Base-by-base conservation (phyloP, 2,329 filamentous ascomycete genomes). In the Hypoxylon sp. region DNA sequence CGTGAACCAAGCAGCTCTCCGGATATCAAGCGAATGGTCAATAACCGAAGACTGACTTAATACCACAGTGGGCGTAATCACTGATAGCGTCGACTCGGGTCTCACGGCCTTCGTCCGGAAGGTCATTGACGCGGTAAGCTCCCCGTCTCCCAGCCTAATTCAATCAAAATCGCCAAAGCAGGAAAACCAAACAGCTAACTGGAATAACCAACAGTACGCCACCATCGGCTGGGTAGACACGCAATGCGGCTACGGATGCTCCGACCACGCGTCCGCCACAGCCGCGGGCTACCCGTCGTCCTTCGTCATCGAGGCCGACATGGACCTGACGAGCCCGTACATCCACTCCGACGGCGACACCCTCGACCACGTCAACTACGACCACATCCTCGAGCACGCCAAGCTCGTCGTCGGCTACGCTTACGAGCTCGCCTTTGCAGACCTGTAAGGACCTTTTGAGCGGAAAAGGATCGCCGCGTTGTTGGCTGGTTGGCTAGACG, bases 271-370 rank as follows among this genome's bases (percentile, higher is more conserved):
- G 6, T 90, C 87, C 0, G 89, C 89, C 14, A 87, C 84, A 69
- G 87, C 88, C 72, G 86, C 86, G 14, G 89, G 88, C 16, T 91
- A 89, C 75, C 87, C 88, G 0, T 86, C 87, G 0, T 85, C 87
- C 1, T 89, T 90, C 72, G 86, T 89, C 20, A 88, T 89, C 55
- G 88, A 90, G 78, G 83, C 85, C 22, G 79, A 83, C 16, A 87
- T 90, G 70, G 83, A 85, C 58, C 78, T 86, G 74, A 84, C 80
- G 58, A 89, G 91, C 78, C 87, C 88, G 72, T 87, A 89, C 76
- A 93, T 94, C 68, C 91, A 94, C 79, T 88, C 87, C 0, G 89
- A 89, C 0, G 85, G 89, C 64, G 92, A 94, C 75, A 87, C 86
- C 73, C 87, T 93, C 69, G 84, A 90, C 74, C 89, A 87, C 68